A percentile compares a stretch with the other conserved stretches of the same genome.
These are phyloP conservation scores for Saccharomyces paradoxus DNA, from an alignment of 805 yeast species.

Conservation along the genomic window DNA sequence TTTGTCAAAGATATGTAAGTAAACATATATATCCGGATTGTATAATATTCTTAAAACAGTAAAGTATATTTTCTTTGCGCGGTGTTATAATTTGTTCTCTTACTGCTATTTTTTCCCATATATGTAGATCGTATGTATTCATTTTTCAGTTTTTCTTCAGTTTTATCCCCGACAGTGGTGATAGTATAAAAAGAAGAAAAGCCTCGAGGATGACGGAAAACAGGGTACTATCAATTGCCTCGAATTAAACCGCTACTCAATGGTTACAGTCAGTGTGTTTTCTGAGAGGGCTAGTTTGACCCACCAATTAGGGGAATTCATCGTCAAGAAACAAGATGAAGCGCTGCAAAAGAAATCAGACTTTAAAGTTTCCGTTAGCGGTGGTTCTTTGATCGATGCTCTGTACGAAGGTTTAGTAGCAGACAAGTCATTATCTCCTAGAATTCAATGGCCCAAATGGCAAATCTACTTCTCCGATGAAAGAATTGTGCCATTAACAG, in stretches of 20 bases:
- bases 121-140: no score
- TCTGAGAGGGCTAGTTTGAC: constrained; percentile 55
- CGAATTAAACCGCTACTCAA: constrained; percentile 5
- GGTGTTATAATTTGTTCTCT: neutral
- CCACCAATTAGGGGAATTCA: constrained; percentile 52
- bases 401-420: constrained; percentile 55
- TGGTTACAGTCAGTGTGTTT: constrained; percentile 35
- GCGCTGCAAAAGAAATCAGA: constrained; percentile 36
- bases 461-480: constrained; percentile 84
- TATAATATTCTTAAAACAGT: neutral
- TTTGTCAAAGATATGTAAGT: neutral
- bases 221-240: neutral
- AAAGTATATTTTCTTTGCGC: neutral
- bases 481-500: constrained; percentile 74
- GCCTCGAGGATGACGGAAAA: neutral
- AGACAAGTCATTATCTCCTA: constrained; percentile 36
- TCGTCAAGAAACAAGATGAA: constrained; percentile 53
- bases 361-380: constrained; percentile 78
- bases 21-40: neutral
- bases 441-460: constrained; percentile 66
- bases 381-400: constrained; percentile 82
- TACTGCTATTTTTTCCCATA: neutral
- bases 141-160: neutral
- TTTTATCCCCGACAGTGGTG: neutral
- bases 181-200: neutral